Evolutionary conservation across 108 stramenopile species (phyloP), one percentile per base, ranked within the genome.

Genomic region (Discostella stelligeroides): DNA sequence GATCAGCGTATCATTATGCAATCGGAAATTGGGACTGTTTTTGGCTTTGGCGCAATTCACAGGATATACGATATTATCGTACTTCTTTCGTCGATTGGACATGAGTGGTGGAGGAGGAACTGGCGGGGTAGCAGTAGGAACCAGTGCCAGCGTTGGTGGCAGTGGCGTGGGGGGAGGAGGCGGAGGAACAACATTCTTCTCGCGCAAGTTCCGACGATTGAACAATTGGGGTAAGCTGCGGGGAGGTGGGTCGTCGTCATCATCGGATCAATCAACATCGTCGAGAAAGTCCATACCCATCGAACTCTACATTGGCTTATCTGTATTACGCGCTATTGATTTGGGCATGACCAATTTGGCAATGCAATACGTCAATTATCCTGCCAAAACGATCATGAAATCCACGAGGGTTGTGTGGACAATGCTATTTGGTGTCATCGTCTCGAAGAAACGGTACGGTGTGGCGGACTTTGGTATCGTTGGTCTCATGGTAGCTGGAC

Each of bases 301-400:
- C 7, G 63, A 65, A 18, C 29, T 90, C 21, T 95, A 95, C 64
- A n/a, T 95, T 2, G 86, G 87, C 12, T 60, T 95, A 9, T 88
- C 87, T 2, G 47, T 91, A 6, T 70, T 96, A 15, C 82, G 95
- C 11, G 92, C 95, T 3, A 80, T 96, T 25, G 95, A 96, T 64
- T 58, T 94, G 62, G 91, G 75, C 7, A 87, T 93, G 89, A 96
- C 95, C 14, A 96, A 96, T 68, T 30, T 91, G 51, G 91, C 92
- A 1, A 94, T 96, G 95, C 88, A 91, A 70, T 96, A 92, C 61
- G 83, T 96, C 41, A 94, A 94, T 72, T 96, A 96, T 68, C 95
- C 95, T 13, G 91, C 90, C 27, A 96, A 96, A 73, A 96, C 95
- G 7, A 68, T 96, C 10, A 91, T 96, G 86, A 96, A 96, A 60